Evolutionary conservation across 495 filamentous ascomycete genomes (phyloP).

Genomic region (Durotheca rogersii): DNA sequence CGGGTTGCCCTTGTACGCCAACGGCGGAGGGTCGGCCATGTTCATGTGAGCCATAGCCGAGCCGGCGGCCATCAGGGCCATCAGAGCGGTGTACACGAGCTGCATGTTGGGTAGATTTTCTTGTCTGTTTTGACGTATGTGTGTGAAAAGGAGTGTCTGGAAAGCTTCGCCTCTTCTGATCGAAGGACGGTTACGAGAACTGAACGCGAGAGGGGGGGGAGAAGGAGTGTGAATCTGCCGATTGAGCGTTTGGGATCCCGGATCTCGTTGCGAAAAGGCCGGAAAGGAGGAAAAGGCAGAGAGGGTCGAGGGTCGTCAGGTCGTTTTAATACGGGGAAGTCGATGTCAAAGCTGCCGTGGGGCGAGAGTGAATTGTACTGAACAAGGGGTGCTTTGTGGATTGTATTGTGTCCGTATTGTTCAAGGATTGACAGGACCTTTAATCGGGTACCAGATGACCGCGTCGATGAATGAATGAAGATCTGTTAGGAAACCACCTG

Average conservation of each 20-base stretch:
- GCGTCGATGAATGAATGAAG: constrained; percentile 23
- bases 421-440: constrained; percentile 1
- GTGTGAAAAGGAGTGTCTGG: neutral
- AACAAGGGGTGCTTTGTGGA: neutral
- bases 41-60: constrained; percentile 58
- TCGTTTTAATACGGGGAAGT: constrained; percentile 16
- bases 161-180: constrained; percentile 8
- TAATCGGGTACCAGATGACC: constrained; percentile 25
- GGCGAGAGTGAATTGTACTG: constrained; percentile 10
- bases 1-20: constrained; percentile 55
- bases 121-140: constrained; percentile 3
- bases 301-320: constrained; percentile 9
- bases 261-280: constrained; percentile 7
- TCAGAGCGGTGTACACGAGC: constrained; percentile 33
- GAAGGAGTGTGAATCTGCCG: constrained; percentile 23
- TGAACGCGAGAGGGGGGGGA: constrained; percentile 1
- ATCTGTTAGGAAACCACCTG: constrained; percentile 24
- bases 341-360: neutral
- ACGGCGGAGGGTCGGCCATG: constrained; percentile 57
- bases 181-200: too few species aligned
- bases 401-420: too few species aligned
- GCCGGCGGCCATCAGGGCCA: constrained; percentile 38
- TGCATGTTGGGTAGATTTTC: constrained; percentile 46
- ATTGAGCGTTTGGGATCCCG: constrained; percentile 14
- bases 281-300: constrained; percentile 1